These are phyloP conservation scores for Brassica hybrid DNA, from an alignment of 441 rosid genomes.

Conservation along the genomic window DNA sequence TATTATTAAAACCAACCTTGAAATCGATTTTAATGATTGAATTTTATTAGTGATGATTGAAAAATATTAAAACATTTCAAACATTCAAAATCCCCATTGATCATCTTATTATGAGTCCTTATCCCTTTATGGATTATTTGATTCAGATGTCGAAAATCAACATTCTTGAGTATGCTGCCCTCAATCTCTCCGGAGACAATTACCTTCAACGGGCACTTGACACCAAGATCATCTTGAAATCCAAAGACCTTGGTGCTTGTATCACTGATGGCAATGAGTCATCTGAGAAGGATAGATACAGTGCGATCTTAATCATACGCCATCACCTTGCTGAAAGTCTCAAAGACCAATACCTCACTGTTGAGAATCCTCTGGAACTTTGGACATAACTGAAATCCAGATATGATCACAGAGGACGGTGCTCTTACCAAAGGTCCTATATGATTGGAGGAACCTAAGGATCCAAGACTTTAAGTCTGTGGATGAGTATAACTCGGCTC, in stretches of 20 bases:
- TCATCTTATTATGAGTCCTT: background rate
- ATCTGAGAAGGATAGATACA: background rate
- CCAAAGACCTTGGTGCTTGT: background rate
- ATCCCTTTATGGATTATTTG: background rate
- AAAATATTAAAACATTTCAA: no score
- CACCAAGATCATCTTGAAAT: background rate
- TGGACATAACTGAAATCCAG: background rate
- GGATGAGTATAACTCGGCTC: no score
- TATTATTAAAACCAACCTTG: no score
- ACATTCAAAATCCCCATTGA: background rate
- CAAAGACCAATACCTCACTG: background rate
- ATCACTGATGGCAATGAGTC: background rate
- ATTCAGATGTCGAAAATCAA: slow-evolving; percentile 2
- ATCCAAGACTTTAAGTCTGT: no score
- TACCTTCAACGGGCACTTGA: background rate
- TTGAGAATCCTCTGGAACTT: background rate
- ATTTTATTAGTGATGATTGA: no score
- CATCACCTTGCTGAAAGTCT: background rate
- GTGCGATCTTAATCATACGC: background rate
- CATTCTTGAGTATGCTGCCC: background rate
- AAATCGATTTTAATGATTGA: no score
- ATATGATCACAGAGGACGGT: background rate
- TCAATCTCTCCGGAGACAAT: background rate
- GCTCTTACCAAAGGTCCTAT: background rate
- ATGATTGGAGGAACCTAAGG: background rate